Evolutionary conservation across 305 asterid species (phyloP), one percentile per base, ranked within the genome.

Genomic region (Ilex paraguariensis): DNA sequence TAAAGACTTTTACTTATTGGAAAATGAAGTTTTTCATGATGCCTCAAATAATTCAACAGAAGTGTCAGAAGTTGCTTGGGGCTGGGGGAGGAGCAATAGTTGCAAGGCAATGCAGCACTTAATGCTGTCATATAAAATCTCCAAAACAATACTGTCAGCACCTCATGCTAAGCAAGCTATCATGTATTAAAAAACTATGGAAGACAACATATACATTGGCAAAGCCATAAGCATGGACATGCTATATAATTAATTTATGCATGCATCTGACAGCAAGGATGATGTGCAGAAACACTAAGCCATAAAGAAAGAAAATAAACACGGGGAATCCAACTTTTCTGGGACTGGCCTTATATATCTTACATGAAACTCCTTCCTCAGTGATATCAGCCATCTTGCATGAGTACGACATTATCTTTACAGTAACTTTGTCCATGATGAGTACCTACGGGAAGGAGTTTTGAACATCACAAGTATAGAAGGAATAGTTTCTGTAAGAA

Each of bases 341-440:
- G 79, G 71, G 80, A 78, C 75, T 73, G 82, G 89, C 83, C 80
- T 79, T 84, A 78, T 74, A 88, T 77, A 70, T 81, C 98, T 91
- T 88, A 94, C 99, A 91, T 85, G 99, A 91, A 77, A 94, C 95
- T 81, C 98, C 99, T 87, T 94, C 99, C 60, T 94, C 99, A 13
- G 97, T 88, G 71, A 88, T 88, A 80, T 94, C 98, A 44, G 95
- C 95, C 99, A 94, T 91, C 91, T 91, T 94, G 91, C 98, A 94
- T 10, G 99, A 77, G 57, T 75, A 80, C 33, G 99, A 94, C 97
- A 94, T 87, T 78, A 94, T 73, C 81, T 91, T 94, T 72, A 87
- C 84, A n/a, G 99, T 94, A 63, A 94, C 56, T 80, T 81, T 94
- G 85, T 94, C 99, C 99, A 94, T 91, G 70, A 94, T 81, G 76